Evolutionary conservation across 768 basidiomycete species (phyloP), one percentile per base, ranked within the genome.

Genomic region (Xerocomellus dryophilus): DNA sequence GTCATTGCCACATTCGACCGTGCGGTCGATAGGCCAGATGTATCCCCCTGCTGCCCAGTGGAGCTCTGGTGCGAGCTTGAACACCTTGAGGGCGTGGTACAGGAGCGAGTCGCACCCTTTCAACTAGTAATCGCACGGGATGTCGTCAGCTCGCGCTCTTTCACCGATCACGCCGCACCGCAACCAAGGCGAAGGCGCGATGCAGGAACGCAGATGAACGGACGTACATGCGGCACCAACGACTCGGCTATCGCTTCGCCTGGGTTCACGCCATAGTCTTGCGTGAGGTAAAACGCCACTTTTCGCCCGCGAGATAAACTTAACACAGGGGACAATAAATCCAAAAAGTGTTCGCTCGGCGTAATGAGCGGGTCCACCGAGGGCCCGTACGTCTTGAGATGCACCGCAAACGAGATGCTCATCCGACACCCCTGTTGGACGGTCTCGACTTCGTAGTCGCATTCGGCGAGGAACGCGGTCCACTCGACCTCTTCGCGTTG

Each of bases 31-130:
- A 0, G 88, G 83, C 90, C 90, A 92, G 56, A 92, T 76, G 66
- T 86, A 90, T 18, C 88, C 88, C 2, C 88, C 89, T 31, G 90
- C 90, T 17, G 84, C 82, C 85, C 88, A 92, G 54, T 86, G 86
- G 2, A 92, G 77, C 56, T 86, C 86, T 0, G 88, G 86, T 1
- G 73, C 68, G 43, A 92, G 81, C 55, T 90, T 90, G 75, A 84
- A 89, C 36, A 85, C 68, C 67, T 87, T 89, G 66, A 91, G 71
- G 3, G 88, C 85, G 47, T 88, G 86, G 66, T 88, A 90, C 8
- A 92, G 69, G 31, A 89, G 67, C 5, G 85, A 82, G 62, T 92
- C 90, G 20, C 84, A 83, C 34, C 86, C 88, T 72, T 88, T 90
- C 44, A 92, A 70, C 90, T 92, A 62, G n/a, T 27, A 38, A 41